phyloP scores from a whole-genome alignment of 306 rosid species.

The Rubus idaeus region DNA sequence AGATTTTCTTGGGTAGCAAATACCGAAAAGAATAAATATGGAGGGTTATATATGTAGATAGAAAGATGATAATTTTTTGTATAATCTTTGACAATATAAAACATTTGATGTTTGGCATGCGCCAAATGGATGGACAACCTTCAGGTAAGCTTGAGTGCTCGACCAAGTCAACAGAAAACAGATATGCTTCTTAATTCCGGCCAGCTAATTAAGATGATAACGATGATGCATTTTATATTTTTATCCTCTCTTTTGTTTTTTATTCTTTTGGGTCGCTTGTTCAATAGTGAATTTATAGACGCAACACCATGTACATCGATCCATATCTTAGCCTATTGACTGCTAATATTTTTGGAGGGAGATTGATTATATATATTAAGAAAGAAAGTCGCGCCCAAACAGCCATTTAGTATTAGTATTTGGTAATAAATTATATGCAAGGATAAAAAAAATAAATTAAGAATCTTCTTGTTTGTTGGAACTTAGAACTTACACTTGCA shows the following conservation, averaged over 20 bases:
- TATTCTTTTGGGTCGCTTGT: background rate
- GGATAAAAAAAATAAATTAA: background rate
- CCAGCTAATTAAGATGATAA: background rate
- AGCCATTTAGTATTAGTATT: too few species aligned
- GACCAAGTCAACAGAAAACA: background rate
- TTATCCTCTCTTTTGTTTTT: too few species aligned
- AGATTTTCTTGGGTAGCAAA: background rate
- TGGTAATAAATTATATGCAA: background rate
- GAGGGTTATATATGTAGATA: background rate
- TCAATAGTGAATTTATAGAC: background rate
- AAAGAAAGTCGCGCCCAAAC: background rate
- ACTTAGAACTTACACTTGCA: background rate
- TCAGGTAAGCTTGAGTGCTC: too few species aligned
- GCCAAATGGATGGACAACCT: background rate
- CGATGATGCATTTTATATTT: background rate
- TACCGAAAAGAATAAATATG: too few species aligned
- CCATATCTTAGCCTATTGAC: background rate
- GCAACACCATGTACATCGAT: background rate
- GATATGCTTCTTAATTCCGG: conserved; percentile 6
- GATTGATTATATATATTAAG: too few species aligned
- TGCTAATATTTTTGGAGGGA: background rate
- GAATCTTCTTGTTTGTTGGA: background rate
- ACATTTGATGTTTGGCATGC: background rate
- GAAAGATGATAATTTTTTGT: background rate
- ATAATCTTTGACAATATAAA: background rate